These are phyloP conservation scores for Neurospora sp. DNA, from an alignment of 495 filamentous ascomycete species.

Conservation along the genomic window DNA sequence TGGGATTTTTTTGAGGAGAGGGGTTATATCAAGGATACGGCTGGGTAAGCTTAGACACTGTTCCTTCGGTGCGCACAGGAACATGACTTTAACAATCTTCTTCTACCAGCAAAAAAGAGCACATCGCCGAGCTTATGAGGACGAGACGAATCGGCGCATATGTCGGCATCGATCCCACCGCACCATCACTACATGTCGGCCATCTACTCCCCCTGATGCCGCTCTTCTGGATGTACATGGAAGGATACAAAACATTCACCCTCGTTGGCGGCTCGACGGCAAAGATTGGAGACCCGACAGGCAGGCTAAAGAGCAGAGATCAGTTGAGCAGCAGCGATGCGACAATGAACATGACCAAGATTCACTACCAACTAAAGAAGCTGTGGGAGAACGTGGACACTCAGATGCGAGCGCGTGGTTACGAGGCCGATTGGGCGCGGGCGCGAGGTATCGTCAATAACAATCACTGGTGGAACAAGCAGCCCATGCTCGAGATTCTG, in stretches of 20 bases:
- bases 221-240: slow-evolving; percentile 82
- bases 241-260: slow-evolving; percentile 64
- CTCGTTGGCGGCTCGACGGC: slow-evolving; percentile 80
- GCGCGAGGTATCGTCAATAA: slow-evolving; percentile 64
- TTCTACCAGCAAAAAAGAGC: slow-evolving; percentile 36
- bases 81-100: background rate
- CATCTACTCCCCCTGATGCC: slow-evolving; percentile 93
- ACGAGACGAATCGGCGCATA: slow-evolving; percentile 67
- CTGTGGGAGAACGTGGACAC: slow-evolving; percentile 62
- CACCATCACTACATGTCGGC: slow-evolving; percentile 80
- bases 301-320: slow-evolving; percentile 57
- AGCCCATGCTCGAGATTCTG: slow-evolving; percentile 62
- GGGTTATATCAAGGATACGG: slow-evolving; percentile 67
- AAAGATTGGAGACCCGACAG: slow-evolving; percentile 81
- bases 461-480: slow-evolving; percentile 63
- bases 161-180: slow-evolving; percentile 87
- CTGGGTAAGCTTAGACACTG: slow-evolving; percentile 50
- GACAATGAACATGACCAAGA: slow-evolving; percentile 59
- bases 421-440: slow-evolving; percentile 50
- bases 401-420: slow-evolving; percentile 51
- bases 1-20: slow-evolving; percentile 66
- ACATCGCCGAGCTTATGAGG: slow-evolving; percentile 61
- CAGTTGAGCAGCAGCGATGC: slow-evolving; percentile 42
- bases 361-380: slow-evolving; percentile 71
- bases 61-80: background rate